Conservation (phyloP, 148 eudicot genomes). For the Dysphania ambrosioides region DNA sequence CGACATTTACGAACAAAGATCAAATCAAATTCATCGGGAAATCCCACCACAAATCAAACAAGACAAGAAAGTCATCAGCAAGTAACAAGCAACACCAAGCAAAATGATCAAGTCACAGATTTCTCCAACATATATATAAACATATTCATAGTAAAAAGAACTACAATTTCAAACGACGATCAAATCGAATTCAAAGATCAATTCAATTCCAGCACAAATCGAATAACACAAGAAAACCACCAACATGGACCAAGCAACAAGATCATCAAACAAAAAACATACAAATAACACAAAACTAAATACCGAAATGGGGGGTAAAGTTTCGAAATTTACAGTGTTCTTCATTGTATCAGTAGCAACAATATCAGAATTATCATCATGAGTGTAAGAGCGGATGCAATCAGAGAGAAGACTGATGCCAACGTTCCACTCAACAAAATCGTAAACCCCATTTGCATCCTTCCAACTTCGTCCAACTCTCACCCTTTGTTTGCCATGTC, state of each 20-base stretch:
- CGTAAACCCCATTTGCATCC: slow-evolving; percentile 41
- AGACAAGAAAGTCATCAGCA: no score
- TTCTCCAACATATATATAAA: no score
- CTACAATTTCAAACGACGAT: no score
- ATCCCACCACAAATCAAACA: no score
- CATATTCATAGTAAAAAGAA: no score
- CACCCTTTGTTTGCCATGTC: slow-evolving; percentile 83
- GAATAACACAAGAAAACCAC: no score
- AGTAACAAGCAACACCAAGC: no score
- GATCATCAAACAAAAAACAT: background rate
- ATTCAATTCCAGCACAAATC: no score
- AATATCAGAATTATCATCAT: slow-evolving; percentile 68
- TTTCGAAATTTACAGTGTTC: slow-evolving; percentile 65
- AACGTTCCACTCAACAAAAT: slow-evolving; percentile 80
- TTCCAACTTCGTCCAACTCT: slow-evolving; percentile 88
- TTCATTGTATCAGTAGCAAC: slow-evolving; percentile 98
- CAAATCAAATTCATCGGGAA: no score
- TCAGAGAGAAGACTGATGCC: slow-evolving; percentile 70
- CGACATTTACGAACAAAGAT: no score
- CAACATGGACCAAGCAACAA: background rate
- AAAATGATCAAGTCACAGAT: no score
- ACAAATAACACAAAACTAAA: background rate
- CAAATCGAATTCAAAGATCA: no score
- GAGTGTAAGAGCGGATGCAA: slow-evolving; percentile 55
- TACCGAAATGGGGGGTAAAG: background rate